Base-by-base conservation (phyloP, 257 asterid genomes). In the Scutellaria baicalensis region DNA sequence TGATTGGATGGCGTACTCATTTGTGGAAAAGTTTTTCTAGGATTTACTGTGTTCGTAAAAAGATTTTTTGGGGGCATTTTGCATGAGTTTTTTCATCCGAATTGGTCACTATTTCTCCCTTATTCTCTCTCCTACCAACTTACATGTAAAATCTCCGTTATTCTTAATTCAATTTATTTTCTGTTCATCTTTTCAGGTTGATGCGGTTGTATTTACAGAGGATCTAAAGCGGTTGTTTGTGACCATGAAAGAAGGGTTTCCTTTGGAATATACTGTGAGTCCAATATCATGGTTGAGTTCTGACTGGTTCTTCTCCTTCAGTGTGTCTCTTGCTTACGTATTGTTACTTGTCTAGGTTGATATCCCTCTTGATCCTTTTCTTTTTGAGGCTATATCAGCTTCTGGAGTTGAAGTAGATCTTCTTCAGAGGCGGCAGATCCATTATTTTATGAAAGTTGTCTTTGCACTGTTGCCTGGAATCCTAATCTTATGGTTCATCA, bases 161-260 rank as follows among this genome's bases (percentile, higher is more conserved):
- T 48, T 69, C 51, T 52, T 69, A 40, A 64, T 42, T 55, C 48
- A 39, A 55, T 13, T 9, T 71, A 9, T 16, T 23, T 13, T 71
- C 11, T 33, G 8, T 43, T 52, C 33, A 2, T 54, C 54, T 78
- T 77, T 73, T 39, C 91, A 93, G 99, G 96, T 94, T 81, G 93
- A 78, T 75, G 96, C 97, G 45, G 84, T 91, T 81, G 99, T 94
- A 59, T 89, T 94, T 75, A 89, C 99, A 4, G 99, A 94, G 86
- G 99, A 94, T 78, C 86, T 94, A 80, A 94, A 94, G 83, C 87
- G 95, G 68, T 65, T 94, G 81, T 94, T 84, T 51, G 84, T 87
- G 70, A 91, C 96, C 79, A 91, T 94, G 99, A 91, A 89, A 69
- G 99, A 94, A 89, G 99, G 99, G 18, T 94, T 94, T 79, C 99